Conservation (phyloP, 257 asterid species). For the Hygrophila difformis region DNA sequence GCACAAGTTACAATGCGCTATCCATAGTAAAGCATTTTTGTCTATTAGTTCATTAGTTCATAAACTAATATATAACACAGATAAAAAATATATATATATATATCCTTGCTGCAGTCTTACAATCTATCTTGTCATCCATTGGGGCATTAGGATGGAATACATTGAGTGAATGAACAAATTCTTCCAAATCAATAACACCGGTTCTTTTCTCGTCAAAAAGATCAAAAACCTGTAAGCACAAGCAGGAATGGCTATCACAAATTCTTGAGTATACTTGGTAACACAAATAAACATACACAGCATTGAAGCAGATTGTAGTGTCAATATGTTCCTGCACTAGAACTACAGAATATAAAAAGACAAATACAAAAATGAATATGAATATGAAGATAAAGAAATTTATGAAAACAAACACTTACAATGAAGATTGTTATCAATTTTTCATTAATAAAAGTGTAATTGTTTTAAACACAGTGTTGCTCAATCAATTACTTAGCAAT, state of each 20-base stretch:
- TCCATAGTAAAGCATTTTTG: background rate
- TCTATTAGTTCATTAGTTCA: slow-evolving; percentile 18
- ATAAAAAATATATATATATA: slow-evolving; percentile 9
- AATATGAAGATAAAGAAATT: background rate
- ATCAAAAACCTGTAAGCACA: slow-evolving; percentile 58
- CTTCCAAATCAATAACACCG: slow-evolving; percentile 80
- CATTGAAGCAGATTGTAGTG: background rate
- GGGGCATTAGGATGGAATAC: slow-evolving; percentile 71
- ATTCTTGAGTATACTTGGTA: background rate
- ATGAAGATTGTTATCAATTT: too few species aligned
- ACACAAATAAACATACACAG: background rate
- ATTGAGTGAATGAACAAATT: slow-evolving; percentile 61
- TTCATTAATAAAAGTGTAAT: too few species aligned
- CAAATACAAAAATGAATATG: background rate
- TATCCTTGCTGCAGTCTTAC: slow-evolving; percentile 29
- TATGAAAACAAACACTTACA: background rate
- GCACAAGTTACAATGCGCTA: background rate
- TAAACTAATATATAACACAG: slow-evolving; percentile 19
- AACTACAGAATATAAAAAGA: background rate
- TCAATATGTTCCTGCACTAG: background rate
- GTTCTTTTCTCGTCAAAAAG: slow-evolving; percentile 69
- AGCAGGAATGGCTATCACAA: background rate
- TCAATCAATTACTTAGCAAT: background rate
- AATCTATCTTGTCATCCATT: slow-evolving; percentile 54
- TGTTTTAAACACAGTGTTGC: too few species aligned